A percentile compares a stretch with the other conserved stretches of the same genome.
Evolutionary conservation across 1,139 yeast genomes (phyloP).

Genomic region (Yamadazyma conglobata): DNA sequence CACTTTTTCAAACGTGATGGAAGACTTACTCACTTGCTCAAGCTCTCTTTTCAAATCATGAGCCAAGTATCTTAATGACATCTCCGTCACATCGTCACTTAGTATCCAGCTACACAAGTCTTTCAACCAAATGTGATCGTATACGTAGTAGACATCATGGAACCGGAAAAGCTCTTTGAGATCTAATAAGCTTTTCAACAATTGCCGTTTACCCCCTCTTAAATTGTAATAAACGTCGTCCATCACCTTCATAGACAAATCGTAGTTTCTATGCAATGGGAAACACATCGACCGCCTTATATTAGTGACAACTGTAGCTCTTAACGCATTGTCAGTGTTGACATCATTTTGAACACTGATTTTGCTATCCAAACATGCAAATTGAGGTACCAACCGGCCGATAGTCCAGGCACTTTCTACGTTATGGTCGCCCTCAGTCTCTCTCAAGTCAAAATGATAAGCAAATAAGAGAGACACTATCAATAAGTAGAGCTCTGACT

Average conservation of each 20-base stretch:
- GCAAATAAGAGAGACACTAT: slow-evolving; percentile 68
- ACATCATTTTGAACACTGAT: slow-evolving; percentile 37
- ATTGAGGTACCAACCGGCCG: slow-evolving; percentile 79
- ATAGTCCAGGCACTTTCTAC: slow-evolving; percentile 94
- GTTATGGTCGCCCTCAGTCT: slow-evolving; percentile 72
- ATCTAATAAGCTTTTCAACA: slow-evolving; percentile 57
- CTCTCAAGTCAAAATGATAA: slow-evolving; percentile 69
- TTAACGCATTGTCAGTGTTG: slow-evolving; percentile 30
- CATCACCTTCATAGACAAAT: slow-evolving; percentile 62
- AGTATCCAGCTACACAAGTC: slow-evolving; percentile 82
- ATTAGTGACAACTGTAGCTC: slow-evolving; percentile 55
- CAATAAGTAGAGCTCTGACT: slow-evolving; percentile 49
- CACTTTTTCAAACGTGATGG: slow-evolving; percentile 39
- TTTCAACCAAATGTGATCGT: slow-evolving; percentile 74
- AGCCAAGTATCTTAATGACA: slow-evolving; percentile 56
- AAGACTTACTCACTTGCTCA: slow-evolving; percentile 20
- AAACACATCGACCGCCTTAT: slow-evolving; percentile 71
- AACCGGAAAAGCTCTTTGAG: slow-evolving; percentile 72
- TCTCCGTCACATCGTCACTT: slow-evolving; percentile 50
- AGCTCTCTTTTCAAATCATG: slow-evolving; percentile 52
- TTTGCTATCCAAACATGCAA: slow-evolving; percentile 65
- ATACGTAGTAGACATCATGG: slow-evolving; percentile 86
- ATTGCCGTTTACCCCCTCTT: slow-evolving; percentile 64
- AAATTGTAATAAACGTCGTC: slow-evolving; percentile 66
- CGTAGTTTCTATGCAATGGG: slow-evolving; percentile 76